These are phyloP conservation scores for Rhizopogon parksii DNA, from an alignment of 1,284 basidiomycete genomes.

Conservation along the genomic window DNA sequence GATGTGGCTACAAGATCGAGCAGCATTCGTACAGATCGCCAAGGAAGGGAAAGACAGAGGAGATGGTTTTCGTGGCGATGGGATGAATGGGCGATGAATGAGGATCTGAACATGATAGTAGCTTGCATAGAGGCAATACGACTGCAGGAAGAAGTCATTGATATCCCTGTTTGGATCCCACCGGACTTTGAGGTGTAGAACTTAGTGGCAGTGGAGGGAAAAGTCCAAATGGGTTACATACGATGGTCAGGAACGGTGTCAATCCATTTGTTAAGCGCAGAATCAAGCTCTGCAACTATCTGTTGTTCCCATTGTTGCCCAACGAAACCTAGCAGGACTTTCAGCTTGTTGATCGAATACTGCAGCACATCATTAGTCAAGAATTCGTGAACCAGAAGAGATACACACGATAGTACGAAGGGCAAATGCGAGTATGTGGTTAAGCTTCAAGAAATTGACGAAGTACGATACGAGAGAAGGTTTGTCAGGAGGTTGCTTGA, in stretches of 20 bases:
- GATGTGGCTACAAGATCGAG: conserved; percentile 71
- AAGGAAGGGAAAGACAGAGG: conserved; percentile 63
- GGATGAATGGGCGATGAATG: conserved; percentile 79
- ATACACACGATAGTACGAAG: conserved; percentile 55
- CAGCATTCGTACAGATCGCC: conserved; percentile 80
- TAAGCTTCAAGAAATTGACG: conserved; percentile 50
- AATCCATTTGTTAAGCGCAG: conserved; percentile 72
- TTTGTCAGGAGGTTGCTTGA: conserved; percentile 51
- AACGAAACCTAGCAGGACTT: conserved; percentile 49
- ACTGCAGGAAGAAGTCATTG: conserved; percentile 60
- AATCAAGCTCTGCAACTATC: conserved; percentile 70
- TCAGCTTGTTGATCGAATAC: conserved; percentile 72
- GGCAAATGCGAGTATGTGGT: conserved; percentile 59
- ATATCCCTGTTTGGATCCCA: conserved; percentile 70
- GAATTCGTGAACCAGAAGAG: background rate
- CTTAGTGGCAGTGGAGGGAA: background rate
- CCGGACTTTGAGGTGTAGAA: conserved; percentile 37
- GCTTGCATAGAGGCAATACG: conserved; percentile 54
- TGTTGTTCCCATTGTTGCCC: conserved; percentile 62
- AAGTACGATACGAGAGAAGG: conserved; percentile 53
- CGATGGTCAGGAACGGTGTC: conserved; percentile 62
- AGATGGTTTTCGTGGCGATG: conserved; percentile 52
- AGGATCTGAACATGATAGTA: conserved; percentile 75
- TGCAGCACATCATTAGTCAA: conserved; percentile 19
- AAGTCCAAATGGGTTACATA: conserved; percentile 27